These are phyloP conservation scores for Candida arabinofermentans DNA, from an alignment of 805 yeast species.

Conservation along the genomic window DNA sequence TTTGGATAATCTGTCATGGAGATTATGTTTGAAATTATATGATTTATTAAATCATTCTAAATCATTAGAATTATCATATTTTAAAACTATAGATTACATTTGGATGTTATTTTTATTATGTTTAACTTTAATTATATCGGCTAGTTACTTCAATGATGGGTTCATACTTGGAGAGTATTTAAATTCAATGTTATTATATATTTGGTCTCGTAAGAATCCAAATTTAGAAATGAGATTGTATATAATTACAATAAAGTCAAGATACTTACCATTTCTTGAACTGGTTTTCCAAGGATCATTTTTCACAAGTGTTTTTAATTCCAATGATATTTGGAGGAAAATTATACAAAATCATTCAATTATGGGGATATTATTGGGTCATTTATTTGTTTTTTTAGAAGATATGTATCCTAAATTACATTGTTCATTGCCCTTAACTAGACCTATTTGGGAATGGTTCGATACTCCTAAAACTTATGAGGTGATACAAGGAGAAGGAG, in stretches of 20 bases:
- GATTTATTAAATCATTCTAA: constrained; percentile 36
- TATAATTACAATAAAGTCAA: constrained; percentile 36
- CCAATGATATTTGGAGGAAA: constrained; percentile 11
- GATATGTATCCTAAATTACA: background rate
- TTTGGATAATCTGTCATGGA: constrained; percentile 37
- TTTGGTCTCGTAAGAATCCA: constrained; percentile 46
- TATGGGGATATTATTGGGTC: background rate
- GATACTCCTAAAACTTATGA: too few relatives aligned
- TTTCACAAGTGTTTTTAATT: constrained; percentile 3
- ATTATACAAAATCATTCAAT: constrained; percentile 8
- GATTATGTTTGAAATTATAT: constrained; percentile 32
- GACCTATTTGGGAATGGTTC: constrained; percentile 3
- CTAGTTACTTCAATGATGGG: constrained; percentile 26
- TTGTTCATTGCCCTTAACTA: background rate
- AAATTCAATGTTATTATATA: constrained; percentile 35
- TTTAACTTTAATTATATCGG: constrained; percentile 28
- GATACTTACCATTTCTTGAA: constrained; percentile 41
- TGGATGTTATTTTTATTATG: constrained; percentile 35
- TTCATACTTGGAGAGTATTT: constrained; percentile 37
- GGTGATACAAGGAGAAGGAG: background rate
- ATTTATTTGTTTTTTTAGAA: background rate
- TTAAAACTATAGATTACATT: constrained; percentile 32
- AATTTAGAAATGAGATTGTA: constrained; percentile 38
- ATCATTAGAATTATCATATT: constrained; percentile 34
- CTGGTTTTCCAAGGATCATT: constrained; percentile 9